Conservation (phyloP, 805 yeast genomes). For the Candida berthetii region DNA sequence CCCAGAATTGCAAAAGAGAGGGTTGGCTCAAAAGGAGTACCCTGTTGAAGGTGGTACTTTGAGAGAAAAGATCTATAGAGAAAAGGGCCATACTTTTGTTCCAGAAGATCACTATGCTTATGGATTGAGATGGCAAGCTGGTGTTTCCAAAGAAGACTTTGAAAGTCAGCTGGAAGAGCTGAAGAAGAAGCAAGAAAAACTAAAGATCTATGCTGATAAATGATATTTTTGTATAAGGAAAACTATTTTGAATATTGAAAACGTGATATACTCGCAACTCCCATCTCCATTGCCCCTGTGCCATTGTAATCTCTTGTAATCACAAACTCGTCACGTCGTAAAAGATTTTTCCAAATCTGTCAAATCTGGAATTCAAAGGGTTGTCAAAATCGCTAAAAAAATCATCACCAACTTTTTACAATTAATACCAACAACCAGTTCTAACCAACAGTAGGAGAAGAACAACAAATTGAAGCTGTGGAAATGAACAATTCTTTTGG, state of each 20-base stretch:
- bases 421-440: no score
- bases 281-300: no score
- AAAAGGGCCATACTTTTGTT: slow-evolving; percentile 8
- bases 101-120: slow-evolving; percentile 9
- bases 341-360: no score
- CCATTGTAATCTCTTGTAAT: no score
- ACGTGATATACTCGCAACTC: no score
- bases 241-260: no score
- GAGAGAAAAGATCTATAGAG: slow-evolving; percentile 22
- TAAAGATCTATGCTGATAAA: slow-evolving; percentile 1
- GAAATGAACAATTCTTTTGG: background rate
- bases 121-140: slow-evolving; percentile 10
- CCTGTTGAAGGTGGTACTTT: slow-evolving; percentile 23
- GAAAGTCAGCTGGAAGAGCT: slow-evolving; percentile 7
- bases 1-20: slow-evolving; percentile 28
- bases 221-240: background rate
- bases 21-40: slow-evolving; percentile 29
- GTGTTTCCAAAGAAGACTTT: slow-evolving; percentile 20
- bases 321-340: no score
- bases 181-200: slow-evolving; percentile 1
- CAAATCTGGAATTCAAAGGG: no score
- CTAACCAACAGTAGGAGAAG: no score
- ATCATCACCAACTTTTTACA: no score
- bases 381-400: no score
- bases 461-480: background rate